Percentiles rank a stretch among this genome's conserved stretches.
Evolutionary conservation across 495 filamentous ascomycete species (phyloP).

Genomic region (Bathelium albidoporum): DNA sequence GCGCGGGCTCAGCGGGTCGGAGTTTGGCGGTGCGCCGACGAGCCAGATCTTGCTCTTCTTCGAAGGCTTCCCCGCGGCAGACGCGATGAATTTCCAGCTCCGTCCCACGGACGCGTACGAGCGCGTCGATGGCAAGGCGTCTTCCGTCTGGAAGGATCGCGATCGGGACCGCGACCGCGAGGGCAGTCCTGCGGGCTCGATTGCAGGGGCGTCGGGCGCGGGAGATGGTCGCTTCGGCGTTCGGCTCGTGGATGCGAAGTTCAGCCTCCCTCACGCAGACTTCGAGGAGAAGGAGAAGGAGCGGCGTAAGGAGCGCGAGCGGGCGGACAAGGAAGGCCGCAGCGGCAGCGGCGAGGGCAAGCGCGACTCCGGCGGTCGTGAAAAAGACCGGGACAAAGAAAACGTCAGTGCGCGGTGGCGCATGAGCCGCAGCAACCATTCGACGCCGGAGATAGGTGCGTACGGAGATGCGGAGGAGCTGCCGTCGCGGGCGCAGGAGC

Average conservation of each 20-base stretch:
- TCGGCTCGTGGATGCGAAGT: slow-evolving; percentile 79
- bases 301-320: slow-evolving; percentile 20
- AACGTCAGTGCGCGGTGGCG: slow-evolving; percentile 14
- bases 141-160: no score
- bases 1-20: background rate
- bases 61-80: slow-evolving; percentile 67
- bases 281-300: slow-evolving; percentile 18
- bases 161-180: background rate
- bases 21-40: slow-evolving; percentile 46
- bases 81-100: slow-evolving; percentile 77
- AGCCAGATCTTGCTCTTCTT: slow-evolving; percentile 72
- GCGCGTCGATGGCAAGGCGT: slow-evolving; percentile 55
- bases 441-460: background rate
- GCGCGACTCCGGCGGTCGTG: background rate
- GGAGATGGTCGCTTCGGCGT: slow-evolving; percentile 35
- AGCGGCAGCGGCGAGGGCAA: background rate
- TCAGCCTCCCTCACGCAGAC: slow-evolving; percentile 55
- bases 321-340: slow-evolving; percentile 13
- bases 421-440: background rate
- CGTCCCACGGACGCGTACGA: slow-evolving; percentile 75
- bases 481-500: background rate
- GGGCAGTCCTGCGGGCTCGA: background rate
- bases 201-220: background rate
- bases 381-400: slow-evolving; percentile 21
- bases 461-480: background rate